Evolutionary conservation across 495 filamentous ascomycete genomes (phyloP), one percentile per base, ranked within the genome.

Genomic region (Glutinoglossum americanum): DNA sequence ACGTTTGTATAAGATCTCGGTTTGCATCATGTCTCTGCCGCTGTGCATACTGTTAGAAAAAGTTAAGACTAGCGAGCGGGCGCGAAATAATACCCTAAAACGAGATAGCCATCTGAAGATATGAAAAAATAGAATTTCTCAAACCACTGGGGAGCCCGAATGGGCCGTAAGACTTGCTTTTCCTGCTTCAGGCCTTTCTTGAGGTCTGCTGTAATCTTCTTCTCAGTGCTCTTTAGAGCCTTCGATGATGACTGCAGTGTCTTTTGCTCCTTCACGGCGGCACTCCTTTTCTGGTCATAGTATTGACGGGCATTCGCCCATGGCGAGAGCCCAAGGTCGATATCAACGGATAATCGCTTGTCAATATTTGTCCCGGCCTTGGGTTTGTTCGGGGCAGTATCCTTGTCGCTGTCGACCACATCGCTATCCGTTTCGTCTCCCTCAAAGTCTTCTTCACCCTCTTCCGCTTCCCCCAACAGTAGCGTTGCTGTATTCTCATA

Each of bases 111-210:
- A 62, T 98, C 92, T 0, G 90, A 94, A 0, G 88, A 94, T 60
- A 97, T 80, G 72, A 98, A 98, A 72, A 84, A 96, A 17, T 78
- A 67, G 62, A 94, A 98, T 65, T 97, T 98, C 63, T 98, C 92
- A 63, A 97, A 96, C 89, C 92, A 98, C 62, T 87, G 76, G 53
- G 79, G 81, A 60, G 80, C 83, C 41, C 92, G 74, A 13, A 94
- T 80, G 15, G 84, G 88, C 55, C 87, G 83, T 1, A 97, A 72
- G 19, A 94, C 69, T 26, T 87, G 80, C 65, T 97, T 98, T 67
- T 98, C 92, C 62, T 90, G 84, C 68, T 93, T 93, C 53, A 98
- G 69, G 0, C 79, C 82, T 62, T 85, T 85, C 69, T 85, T 92
- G 6, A 97, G 74, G 64, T 94, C 87, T 10, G 82, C 78, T 10